A percentile compares a stretch with the other conserved stretches of the same genome.
phyloP scores from a whole-genome alignment of 306 rosid species.

The Cicer chorassanicum region DNA sequence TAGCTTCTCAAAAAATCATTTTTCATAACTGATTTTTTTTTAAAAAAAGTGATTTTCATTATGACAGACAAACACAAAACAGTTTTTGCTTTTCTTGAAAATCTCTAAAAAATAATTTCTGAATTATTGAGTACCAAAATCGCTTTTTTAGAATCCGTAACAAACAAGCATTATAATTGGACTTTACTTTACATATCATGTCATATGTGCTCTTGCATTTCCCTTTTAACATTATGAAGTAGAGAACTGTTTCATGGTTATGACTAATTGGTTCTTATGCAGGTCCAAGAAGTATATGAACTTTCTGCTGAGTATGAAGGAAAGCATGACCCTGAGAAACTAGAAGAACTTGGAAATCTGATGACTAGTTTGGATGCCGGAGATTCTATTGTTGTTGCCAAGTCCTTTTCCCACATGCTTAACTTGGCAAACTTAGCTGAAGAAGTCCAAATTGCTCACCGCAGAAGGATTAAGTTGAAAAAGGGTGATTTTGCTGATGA shows the following conservation, averaged over 20 bases:
- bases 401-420: slow-evolving; percentile 92
- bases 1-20: no score
- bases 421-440: slow-evolving; percentile 95
- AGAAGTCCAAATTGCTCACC: slow-evolving; percentile 87
- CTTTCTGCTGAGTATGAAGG: slow-evolving; percentile 95
- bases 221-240: slow-evolving; percentile 3
- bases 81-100: no score
- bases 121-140: no score
- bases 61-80: no score
- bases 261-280: slow-evolving; percentile 31
- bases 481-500: slow-evolving; percentile 85
- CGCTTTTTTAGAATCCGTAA: no score
- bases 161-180: no score
- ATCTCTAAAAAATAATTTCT: no score
- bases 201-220: slow-evolving; percentile 1
- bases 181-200: neutral
- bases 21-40: no score
- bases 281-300: slow-evolving; percentile 92
- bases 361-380: slow-evolving; percentile 92
- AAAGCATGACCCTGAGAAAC: slow-evolving; percentile 70
- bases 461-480: slow-evolving; percentile 80
- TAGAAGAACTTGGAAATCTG: slow-evolving; percentile 76
- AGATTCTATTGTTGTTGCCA: slow-evolving; percentile 87
- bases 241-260: slow-evolving; percentile 10
- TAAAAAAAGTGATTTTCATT: no score